Conservation (phyloP, 345 rosid genomes). For the Populus deltoides region DNA sequence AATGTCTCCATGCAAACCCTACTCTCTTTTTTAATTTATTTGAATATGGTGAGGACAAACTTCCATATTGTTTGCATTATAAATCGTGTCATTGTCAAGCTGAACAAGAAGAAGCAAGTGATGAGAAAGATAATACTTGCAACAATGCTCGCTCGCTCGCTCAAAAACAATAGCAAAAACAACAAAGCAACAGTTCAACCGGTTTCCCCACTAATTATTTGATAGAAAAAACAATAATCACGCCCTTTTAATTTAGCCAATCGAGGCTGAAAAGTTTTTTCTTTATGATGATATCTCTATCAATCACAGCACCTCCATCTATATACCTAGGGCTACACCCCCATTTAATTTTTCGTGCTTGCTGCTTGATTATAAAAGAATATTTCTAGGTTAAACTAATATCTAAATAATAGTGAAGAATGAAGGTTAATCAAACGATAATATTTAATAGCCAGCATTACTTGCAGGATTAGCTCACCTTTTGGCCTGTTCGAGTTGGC, state of each 20-base stretch:
- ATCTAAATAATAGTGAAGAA: no score
- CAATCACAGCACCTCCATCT: neutral
- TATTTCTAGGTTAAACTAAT: neutral
- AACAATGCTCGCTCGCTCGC: constrained; percentile 1
- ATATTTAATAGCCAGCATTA: constrained; percentile 5
- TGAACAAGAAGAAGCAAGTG: constrained; percentile 11
- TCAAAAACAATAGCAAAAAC: constrained; percentile 19
- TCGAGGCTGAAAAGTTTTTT: constrained; percentile 13
- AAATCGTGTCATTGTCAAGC: constrained; percentile 25
- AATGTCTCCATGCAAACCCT: constrained; percentile 11
- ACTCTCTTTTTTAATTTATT: neutral
- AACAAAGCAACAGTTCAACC: constrained; percentile 15
- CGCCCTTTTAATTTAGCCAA: constrained; percentile 5
- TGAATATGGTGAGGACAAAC: constrained; percentile 19
- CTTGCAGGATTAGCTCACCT: constrained; percentile 24
- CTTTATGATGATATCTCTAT: neutral
- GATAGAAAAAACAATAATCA: neutral
- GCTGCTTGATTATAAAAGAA: neutral
- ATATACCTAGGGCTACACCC: neutral
- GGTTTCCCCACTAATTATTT: neutral
- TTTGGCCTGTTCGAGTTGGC: constrained; percentile 12
- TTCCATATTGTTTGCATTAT: constrained; percentile 17
- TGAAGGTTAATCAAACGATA: neutral
- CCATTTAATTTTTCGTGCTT: constrained; percentile 6
- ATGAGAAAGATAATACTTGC: constrained; percentile 12